phyloP scores from a whole-genome alignment of 345 rosid genomes.

The Cardiospermum halicacabum region DNA sequence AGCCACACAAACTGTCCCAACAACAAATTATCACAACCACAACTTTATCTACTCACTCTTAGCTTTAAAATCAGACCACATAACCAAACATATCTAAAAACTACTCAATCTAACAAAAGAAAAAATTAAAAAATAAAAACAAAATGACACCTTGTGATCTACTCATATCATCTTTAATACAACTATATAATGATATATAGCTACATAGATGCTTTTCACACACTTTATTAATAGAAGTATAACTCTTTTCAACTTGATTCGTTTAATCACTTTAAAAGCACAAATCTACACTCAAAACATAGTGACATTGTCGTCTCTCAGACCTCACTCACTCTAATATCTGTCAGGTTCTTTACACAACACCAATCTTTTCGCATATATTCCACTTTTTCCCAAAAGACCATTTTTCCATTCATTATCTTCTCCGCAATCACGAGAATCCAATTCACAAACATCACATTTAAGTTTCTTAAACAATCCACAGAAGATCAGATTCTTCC shows the following conservation, averaged over 20 bases:
- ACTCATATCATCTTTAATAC: conserved; percentile 23
- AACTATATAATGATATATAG: too few species aligned
- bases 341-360: conserved; percentile 33
- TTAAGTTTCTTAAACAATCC: conserved; percentile 3
- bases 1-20: conserved; percentile 13
- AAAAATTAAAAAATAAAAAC: too few species aligned
- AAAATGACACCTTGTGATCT: conserved; percentile 26
- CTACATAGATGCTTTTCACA: conserved; percentile 22
- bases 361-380: conserved; percentile 43
- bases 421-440: conserved; percentile 40
- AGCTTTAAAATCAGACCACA: not conserved
- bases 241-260: conserved; percentile 42
- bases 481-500: conserved; percentile 12
- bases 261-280: conserved; percentile 35
- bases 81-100: not conserved
- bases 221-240: conserved; percentile 20
- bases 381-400: conserved; percentile 53
- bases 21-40: conserved; percentile 17
- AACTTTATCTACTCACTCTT: not conserved
- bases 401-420: conserved; percentile 28
- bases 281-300: conserved; percentile 23
- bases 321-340: conserved; percentile 37
- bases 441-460: conserved; percentile 28
- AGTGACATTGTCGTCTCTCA: conserved; percentile 29
- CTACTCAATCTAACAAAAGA: conserved; percentile 1